Base-by-base conservation (phyloP, 441 rosid species). In the Euphorbia schlechtendalii region DNA sequence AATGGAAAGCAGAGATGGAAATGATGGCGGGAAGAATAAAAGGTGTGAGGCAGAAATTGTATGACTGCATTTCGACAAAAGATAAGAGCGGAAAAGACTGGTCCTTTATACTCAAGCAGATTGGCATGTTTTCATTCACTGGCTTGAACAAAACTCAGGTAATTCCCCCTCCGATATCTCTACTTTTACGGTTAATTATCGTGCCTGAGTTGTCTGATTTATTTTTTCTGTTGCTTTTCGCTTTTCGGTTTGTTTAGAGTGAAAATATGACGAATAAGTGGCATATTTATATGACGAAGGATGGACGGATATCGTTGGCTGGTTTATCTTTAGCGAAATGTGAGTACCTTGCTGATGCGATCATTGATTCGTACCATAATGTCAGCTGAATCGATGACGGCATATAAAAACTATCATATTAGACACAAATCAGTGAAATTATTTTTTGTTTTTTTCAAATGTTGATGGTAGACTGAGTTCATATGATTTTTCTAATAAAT, bases 91-190 rank as follows among this genome's bases (percentile, higher is more conserved):
- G 96, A 21, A 90, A 93, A 59, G 99, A 90, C 63, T 93, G 97
- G 97, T 90, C 96, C 54, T 90, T 88, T 71, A 83, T 93, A 62
- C 80, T 93, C 7, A 87, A 81, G 75, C 99, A 88, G 80, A 93
- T 93, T 65, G 97, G 99, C 80, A 93, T 93, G 99, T 90, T 93
- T 86, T 90, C 96, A 11, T 93, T 88, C 80, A 90, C 99, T 0
- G 96, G 97, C 71, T 80, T 93, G 76, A 87, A 76, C 85, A 88
- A 83, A 79, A 64, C 89, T 69, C 97, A 88, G 98, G 98, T 90
- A 80, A 63, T 49, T 61, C 21, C 64, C 48, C 51, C 43, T 14
- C 34, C 25, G 24, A 64, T 28, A 43, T 4, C 18, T 41, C 1
- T 3, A 32, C 34, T 32, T 6, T 32, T 32, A 6, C 34, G 6